Evolutionary conservation across 345 rosid genomes (phyloP), one percentile per base, ranked within the genome.

Genomic region (Populus nigra): DNA sequence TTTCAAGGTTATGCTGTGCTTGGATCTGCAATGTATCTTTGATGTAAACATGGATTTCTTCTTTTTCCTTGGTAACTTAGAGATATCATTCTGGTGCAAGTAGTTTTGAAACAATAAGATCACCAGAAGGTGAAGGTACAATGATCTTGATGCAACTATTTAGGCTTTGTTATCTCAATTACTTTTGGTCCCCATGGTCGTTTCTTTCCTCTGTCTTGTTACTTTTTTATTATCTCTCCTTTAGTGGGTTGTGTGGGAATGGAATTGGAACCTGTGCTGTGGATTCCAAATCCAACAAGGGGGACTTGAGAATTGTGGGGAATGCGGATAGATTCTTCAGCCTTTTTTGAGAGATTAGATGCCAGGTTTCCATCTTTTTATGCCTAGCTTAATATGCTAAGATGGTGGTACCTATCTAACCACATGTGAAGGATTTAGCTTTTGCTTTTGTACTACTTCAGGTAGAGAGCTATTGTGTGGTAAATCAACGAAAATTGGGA

Each of bases 121-220:
- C 63, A 75, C 66, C 63, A 76, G 55, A 71, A 53, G 15, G 20
- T 25, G 18, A 3, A 22, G 29, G 12, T 23, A 65, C 66, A 80
- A 73, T 83, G 74, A 59, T 80, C 69, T 47, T 55, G 73, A 83
- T 81, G 85, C 83, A 85, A 78, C 79, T 73, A 71, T 57, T 69
- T 73, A 36, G 76, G 43, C 33, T 13, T 23, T 81, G 61, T n/a
- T 69, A 61, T 47, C 72, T 66, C 36, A 39, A 55, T 72, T 31
- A 50, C 72, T 43, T 43, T 25, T 50, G 22, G 35, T 22, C 22
- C 23, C 35, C 38, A 7, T 45, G 31, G 55, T 66, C 68, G 20
- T 66, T 17, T 12, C 36, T 59, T 23, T 15, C 13, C 57, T 38
- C 17, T 47, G 35, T 74, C 35, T 29, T 41, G n/a, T 10, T 27